Evolutionary conservation across 73 alveolate species (phyloP), one percentile per base, ranked within the genome.

Genomic region (Paramecium octaurelia): DNA sequence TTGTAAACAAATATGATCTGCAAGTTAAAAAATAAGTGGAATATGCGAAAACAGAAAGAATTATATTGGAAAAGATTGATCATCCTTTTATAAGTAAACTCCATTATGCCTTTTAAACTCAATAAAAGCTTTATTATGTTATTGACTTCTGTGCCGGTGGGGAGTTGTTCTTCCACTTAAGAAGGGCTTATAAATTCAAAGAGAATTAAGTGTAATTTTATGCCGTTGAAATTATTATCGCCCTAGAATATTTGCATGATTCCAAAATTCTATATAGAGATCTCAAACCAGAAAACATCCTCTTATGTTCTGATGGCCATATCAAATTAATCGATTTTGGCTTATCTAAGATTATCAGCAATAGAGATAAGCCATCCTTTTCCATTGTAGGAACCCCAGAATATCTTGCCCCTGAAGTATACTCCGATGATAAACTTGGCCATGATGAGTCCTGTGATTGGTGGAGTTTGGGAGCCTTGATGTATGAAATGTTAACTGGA

Each of bases 201-300:
- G 99, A 98, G 88, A 95, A 88, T 38, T 83, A 95, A 85, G 95
- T 99, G 3, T 64, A 75, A 69, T 98, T 98, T 93, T 98, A 98
- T 68, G 96, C 98, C 10, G 98, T 99, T 10, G 99, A 98, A 93
- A 75, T 98, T 46, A 86, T 97, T 11, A 92, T 97, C 6, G 99
- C 99, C 4, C 86, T 98, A 58, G 97, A 97, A 89, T 95, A 95
- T 92, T 92, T 98, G 58, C 99, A 98, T 92, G 93, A 93, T 89
- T 92, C 96, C 69, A 97, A 95, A 59, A 96, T 98, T 12, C 95
- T 98, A 12, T 98, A 97, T 85, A 70, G 99, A 70, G 99, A 98
- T 90, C 84, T 98, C 46, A 98, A 98, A 83, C 99, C 99, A n/a
- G 99, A 98, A 92, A 98, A 98, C 97, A 98, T 98, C 8, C 95